Evolutionary conservation across 805 yeast genomes (phyloP).

Genomic region (Lipomyces sp.): DNA sequence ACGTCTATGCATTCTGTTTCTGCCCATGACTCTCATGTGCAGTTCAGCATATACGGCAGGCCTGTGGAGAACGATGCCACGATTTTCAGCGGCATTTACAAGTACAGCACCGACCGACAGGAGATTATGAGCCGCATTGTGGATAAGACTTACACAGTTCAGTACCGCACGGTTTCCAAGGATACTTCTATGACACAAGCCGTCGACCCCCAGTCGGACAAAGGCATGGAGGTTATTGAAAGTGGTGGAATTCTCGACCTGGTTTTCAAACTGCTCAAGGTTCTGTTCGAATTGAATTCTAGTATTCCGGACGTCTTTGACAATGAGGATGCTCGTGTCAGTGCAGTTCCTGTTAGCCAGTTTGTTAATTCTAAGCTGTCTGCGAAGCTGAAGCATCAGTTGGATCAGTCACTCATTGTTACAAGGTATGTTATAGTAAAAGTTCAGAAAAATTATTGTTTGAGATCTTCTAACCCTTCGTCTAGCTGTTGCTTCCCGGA

Average conservation of each 20-base stretch:
- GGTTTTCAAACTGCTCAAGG: conserved; percentile 32
- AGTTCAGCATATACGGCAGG: conserved; percentile 56
- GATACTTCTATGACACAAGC: no score
- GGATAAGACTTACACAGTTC: conserved; percentile 7
- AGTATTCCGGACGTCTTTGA: conserved; percentile 27
- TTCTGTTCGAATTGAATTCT: conserved; percentile 33
- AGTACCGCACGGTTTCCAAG: conserved; percentile 12
- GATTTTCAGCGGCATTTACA: conserved; percentile 67
- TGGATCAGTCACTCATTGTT: conserved; percentile 84
- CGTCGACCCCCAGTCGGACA: no score
- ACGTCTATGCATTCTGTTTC: conserved; percentile 17
- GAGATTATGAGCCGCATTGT: background rate
- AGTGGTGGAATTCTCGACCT: background rate
- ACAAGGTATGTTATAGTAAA: conserved; percentile 40
- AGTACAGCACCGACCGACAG: conserved; percentile 36
- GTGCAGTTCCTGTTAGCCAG: conserved; percentile 27
- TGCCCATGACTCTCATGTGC: conserved; percentile 43
- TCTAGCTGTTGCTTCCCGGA: conserved; percentile 65
- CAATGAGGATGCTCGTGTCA: conserved; percentile 1
- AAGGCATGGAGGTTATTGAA: no score
- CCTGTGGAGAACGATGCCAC: conserved; percentile 61
- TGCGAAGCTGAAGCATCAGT: conserved; percentile 78
- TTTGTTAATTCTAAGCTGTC: conserved; percentile 79
- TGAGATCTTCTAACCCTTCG: background rate
- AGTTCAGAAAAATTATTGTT: no score